Evolutionary conservation across 2,329 filamentous ascomycete species (phyloP).

Genomic region (Reticulascus tulasneorum): DNA sequence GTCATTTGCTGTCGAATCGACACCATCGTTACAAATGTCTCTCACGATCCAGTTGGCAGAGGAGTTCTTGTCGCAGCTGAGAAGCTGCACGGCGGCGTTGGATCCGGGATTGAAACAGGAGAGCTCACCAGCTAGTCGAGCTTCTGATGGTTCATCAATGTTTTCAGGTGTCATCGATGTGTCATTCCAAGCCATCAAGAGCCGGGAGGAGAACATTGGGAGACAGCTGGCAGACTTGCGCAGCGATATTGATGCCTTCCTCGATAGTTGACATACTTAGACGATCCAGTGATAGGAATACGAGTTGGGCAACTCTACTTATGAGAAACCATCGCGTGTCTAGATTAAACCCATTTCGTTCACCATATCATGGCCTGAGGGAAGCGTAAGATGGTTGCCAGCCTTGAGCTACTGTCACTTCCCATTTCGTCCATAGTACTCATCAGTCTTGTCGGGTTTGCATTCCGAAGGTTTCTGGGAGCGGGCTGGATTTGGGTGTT

Average conservation of each 20-base stretch:
- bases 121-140: conserved; percentile 4
- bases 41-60: conserved; percentile 38
- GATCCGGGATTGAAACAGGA: conserved; percentile 18
- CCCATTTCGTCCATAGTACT: no score
- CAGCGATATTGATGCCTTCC: conserved; percentile 27
- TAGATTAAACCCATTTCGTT: no score
- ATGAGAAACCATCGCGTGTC: no score
- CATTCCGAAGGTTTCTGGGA: no score
- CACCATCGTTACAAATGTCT: conserved; percentile 37
- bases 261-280: conserved; percentile 21
- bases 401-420: no score
- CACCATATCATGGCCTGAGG: no score
- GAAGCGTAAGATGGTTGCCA: no score
- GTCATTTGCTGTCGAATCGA: conserved; percentile 34
- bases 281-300: no score
- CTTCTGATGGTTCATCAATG: conserved; percentile 21
- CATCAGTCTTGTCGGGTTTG: no score
- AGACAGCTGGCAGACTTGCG: conserved; percentile 27
- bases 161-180: conserved; percentile 26
- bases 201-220: conserved; percentile 28
- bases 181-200: conserved; percentile 21
- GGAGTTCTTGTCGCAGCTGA: conserved; percentile 33
- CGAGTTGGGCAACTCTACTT: no score
- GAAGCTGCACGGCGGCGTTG: conserved; percentile 25
- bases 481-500: no score